Evolutionary conservation across 768 basidiomycete genomes (phyloP), one percentile per base, ranked within the genome.

Genomic region (Phanerochaete carnosa): DNA sequence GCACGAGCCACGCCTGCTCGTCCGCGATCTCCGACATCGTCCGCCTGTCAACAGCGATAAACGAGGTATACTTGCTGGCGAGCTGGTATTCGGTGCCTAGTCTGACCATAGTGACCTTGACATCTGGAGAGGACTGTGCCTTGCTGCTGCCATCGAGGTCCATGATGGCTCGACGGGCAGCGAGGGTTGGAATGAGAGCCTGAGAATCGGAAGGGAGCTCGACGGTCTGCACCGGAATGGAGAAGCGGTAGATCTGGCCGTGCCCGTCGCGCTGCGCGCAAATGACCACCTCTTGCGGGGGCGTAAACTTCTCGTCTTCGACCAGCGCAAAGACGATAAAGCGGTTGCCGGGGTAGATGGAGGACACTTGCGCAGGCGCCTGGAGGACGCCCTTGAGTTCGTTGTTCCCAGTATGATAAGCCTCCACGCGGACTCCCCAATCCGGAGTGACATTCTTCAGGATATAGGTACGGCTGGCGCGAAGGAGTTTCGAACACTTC

Each of bases 41-140:
- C 12, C 33, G 33, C 37, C 35, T 39, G 54, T 55, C 54, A 2
- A 83, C 72, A 1, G 83, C 84, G 52, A 87, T 71, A 65, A 86
- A 87, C 3, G 83, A 83, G 0, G 86, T 87, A 61, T 79, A 70
- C 29, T 66, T 65, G 67, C 80, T 86, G 1, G 76, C 78, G 50
- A 87, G 76, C 60, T 81, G 80, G 61, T 87, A 86, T 32, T 69
- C 70, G 59, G 77, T 70, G 6, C 83, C 86, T 1, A 87, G 74
- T 30, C 76, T 75, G 11, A 84, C 66, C 28, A 85, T 80, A 1
- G 76, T 72, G 1, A 77, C 79, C 67, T 76, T 80, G 25, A 73
- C 73, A 33, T 55, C 54, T 8, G 54, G 22, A 11, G 54, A 3
- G 7, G 1, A 11, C 8, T 15, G 2, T 4, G 19, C 9, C 3